A percentile compares a stretch with the other conserved stretches of the same genome.
These are phyloP conservation scores for Emmonsia crescens DNA, from an alignment of 2,329 filamentous ascomycete species.

Conservation along the genomic window DNA sequence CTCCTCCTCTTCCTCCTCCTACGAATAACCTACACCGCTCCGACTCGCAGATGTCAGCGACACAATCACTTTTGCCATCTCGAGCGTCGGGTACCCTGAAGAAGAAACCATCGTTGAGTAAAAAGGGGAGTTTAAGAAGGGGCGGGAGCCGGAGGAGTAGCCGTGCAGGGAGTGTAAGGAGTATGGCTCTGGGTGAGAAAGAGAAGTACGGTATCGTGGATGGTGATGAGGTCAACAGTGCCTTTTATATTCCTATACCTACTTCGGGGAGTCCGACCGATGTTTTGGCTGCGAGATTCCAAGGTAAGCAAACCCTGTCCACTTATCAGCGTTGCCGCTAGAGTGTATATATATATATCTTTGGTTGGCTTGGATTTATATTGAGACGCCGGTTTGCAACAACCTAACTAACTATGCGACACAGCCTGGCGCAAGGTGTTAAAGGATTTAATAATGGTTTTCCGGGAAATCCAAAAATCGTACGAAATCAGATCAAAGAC, in stretches of 20 bases:
- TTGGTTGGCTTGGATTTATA: neutral
- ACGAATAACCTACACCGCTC: slow-evolving; percentile 13
- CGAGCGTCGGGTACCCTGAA: slow-evolving; percentile 62
- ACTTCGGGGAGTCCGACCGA: slow-evolving; percentile 83
- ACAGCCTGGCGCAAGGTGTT: slow-evolving; percentile 88
- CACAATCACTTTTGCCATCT: slow-evolving; percentile 31
- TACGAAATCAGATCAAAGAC: slow-evolving; percentile 81
- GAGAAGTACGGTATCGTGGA: slow-evolving; percentile 34
- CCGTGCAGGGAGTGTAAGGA: slow-evolving; percentile 76
- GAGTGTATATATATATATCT: neutral
- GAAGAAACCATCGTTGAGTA: slow-evolving; percentile 73
- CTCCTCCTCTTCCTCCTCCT: neutral
- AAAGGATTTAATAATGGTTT: slow-evolving; percentile 89
- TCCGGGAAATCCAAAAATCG: slow-evolving; percentile 78
- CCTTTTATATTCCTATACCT: slow-evolving; percentile 81
- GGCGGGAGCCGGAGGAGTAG: slow-evolving; percentile 71
- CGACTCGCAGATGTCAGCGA: slow-evolving; percentile 33
- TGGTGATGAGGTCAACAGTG: slow-evolving; percentile 61
- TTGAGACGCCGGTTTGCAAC: neutral
- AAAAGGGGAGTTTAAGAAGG: slow-evolving; percentile 63
- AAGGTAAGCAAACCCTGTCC: slow-evolving; percentile 62
- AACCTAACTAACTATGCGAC: neutral
- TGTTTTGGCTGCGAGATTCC: slow-evolving; percentile 73
- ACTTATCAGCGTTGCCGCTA: neutral
- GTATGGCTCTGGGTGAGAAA: slow-evolving; percentile 60